These are phyloP conservation scores for Phytopythium vexans DNA, from an alignment of 352 stramenopile genomes.

Conservation along the genomic window DNA sequence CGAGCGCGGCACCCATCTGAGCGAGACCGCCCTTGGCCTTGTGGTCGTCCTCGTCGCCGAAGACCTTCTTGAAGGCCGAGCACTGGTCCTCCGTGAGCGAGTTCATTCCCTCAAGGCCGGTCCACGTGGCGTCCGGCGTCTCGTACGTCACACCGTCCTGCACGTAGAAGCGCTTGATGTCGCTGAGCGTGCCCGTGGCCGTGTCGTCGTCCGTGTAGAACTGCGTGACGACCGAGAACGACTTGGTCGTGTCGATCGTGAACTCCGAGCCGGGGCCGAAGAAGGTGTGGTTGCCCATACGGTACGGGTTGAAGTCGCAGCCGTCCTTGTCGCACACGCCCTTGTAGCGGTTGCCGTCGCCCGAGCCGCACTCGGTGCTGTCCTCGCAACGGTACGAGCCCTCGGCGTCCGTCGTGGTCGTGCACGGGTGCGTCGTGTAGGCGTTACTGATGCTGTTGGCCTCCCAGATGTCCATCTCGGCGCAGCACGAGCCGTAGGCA, in stretches of 20 bases:
- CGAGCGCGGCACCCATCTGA: slow-evolving; percentile 56
- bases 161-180: slow-evolving; percentile 72
- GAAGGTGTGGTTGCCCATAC: slow-evolving; percentile 64
- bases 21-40: slow-evolving; percentile 40
- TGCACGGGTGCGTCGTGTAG: slow-evolving; percentile 59
- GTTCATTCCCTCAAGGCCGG: slow-evolving; percentile 8
- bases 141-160: slow-evolving; percentile 44
- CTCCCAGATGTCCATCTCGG: slow-evolving; percentile 71
- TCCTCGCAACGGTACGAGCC: slow-evolving; percentile 30
- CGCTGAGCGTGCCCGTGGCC: slow-evolving; percentile 41
- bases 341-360: slow-evolving; percentile 47
- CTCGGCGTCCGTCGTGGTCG: slow-evolving; percentile 12
- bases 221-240: slow-evolving; percentile 71
- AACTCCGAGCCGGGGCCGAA: slow-evolving; percentile 55
- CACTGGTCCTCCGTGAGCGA: slow-evolving; percentile 58
- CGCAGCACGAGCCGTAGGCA: slow-evolving; percentile 62
- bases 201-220: slow-evolving; percentile 66
- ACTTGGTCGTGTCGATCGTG: slow-evolving; percentile 50
- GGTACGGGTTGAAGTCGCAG: slow-evolving; percentile 71
- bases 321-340: slow-evolving; percentile 76
- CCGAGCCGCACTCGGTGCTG: slow-evolving; percentile 41
- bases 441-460: slow-evolving; percentile 55
- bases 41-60: slow-evolving; percentile 51
- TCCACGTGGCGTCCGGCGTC: slow-evolving; percentile 30
- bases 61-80: slow-evolving; percentile 37